Base-by-base conservation (phyloP, 768 basidiomycete genomes). In the Lactarius indigo region DNA sequence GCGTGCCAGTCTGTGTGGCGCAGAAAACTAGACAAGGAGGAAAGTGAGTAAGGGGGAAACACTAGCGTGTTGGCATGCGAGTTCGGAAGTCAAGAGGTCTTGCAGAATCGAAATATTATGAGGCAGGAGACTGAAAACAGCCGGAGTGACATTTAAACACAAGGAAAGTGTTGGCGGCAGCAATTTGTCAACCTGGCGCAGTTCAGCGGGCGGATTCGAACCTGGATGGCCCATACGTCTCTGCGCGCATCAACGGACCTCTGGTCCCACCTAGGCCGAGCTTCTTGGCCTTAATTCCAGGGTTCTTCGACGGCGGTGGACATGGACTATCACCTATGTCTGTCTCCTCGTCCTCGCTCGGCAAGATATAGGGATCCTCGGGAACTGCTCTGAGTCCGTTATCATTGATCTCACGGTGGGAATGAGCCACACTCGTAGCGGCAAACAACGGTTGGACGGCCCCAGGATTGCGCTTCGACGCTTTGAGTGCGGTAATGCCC, bases 241-340 rank as follows among this genome's bases (percentile, higher is more conserved):
- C 89, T 1, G 89, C 84, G 18, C 88, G 83, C 12, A 76, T 71
- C 39, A 91, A 77, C 15, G 83, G 81, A 33, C 74, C 78, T 44
- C 64, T 56, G 3, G 41, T 37, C 20, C 68, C 68, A 50, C 59
- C 59, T 26, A 83, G 81, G 1, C 74, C 78, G 23, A 81, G 68
- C 75, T 85, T 87, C 78, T 87, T 90, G 73, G 77, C 80, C 75
- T 88, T 87, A 63, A 84, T 81, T 26, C 78, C 76, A 54, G 78
- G 75, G 47, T 77, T 79, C 73, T 89, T 91, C 39, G 82, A 85
- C 13, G 89, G 87, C 57, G 91, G 88, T 3, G 92, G 92, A 78
- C 94, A 96, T 5, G 94, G 94, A 72, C 92, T 94, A 72, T 91
- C 92, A 17, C 91, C 92, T 54, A 92, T 76, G 70, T 92, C 90